Evolutionary conservation across 2,329 filamentous ascomycete genomes (phyloP), one percentile per base, ranked within the genome.

Genomic region (Epichloe uncinata): DNA sequence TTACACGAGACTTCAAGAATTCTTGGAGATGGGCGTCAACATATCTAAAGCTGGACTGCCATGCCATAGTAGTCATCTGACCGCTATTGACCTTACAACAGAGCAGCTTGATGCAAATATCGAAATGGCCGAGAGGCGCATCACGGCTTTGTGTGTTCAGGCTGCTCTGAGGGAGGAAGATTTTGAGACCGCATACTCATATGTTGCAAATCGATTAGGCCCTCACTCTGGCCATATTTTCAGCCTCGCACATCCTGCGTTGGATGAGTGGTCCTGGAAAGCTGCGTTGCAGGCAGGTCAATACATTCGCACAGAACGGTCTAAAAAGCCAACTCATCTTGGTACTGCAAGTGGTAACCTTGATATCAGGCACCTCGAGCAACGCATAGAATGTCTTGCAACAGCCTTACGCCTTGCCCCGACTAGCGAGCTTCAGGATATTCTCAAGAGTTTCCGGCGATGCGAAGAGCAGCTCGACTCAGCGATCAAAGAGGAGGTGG

Each of bases 161-260:
- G 81, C 84, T 13, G 85, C 87, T 12, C 72, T 93, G 1, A 73
- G 74, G 11, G 85, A 90, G 60, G 82, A 89, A 54, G 87, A 81
- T 61, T 93, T 93, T 53, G 87, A 94, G 61, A 93, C 87, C 0
- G 87, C 87, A 11, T 93, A 91, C 63, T 90, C 85, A 0, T 91
- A 87, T 60, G 82, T 90, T 2, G 77, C 87, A 44, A 88, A 81
- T 60, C 78, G 84, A 20, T 71, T 93, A 0, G 72, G 73, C 7
- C 52, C 59, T 9, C 53, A 59, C 49, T 52, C 4, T 18, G 45
- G 40, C 15, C 30, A 37, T n/a, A 20, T 16, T 34, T 44, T 7
- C n/a, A 45, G 26, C 13, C 5, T n/a, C 15, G 15, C n/a, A 22
- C 36, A 38, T 11, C 18, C 15, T n/a, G 44, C 20, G 55, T 54